Conservation (phyloP, 83 land plant species). For the Picea mariana region DNA sequence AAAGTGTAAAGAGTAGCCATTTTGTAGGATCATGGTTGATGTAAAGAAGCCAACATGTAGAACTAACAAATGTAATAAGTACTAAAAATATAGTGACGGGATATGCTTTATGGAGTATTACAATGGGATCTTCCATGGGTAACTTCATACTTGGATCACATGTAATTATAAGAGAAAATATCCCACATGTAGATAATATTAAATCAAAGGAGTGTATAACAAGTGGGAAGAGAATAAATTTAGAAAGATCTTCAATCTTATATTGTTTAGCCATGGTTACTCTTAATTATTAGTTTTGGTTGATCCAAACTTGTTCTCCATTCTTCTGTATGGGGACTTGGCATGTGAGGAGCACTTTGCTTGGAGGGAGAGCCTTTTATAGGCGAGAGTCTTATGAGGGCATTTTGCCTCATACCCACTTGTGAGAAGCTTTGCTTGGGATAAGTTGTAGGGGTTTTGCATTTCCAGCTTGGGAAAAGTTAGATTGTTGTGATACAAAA, state of each 20-base stretch:
- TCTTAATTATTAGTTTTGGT: constrained; percentile 33
- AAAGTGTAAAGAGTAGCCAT: constrained; percentile 97
- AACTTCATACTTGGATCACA: constrained; percentile 62
- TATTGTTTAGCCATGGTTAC: constrained; percentile 96
- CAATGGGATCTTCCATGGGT: constrained; percentile 94
- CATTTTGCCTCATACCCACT: no score
- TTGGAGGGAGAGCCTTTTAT: no score
- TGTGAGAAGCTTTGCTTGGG: no score
- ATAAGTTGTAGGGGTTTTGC: no score
- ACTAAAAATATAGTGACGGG: constrained; percentile 84
- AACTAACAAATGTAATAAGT: constrained; percentile 88
- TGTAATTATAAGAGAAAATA: constrained; percentile 76
- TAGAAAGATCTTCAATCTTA: constrained; percentile 95
- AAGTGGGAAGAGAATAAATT: constrained; percentile 93
- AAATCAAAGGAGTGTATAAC: constrained; percentile 96
- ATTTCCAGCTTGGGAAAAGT: no score
- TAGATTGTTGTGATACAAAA: no score
- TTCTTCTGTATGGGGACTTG: no score
- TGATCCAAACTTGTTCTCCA: no score
- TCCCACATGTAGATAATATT: constrained; percentile 93
- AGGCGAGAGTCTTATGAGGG: no score
- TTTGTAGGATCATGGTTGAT: constrained; percentile 97
- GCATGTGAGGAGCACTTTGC: no score
- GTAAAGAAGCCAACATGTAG: constrained; percentile 94
- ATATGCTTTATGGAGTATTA: constrained; percentile 94